Conservation (phyloP, 176 grass and related monocot genomes). For the Eragrostis nindensis region DNA sequence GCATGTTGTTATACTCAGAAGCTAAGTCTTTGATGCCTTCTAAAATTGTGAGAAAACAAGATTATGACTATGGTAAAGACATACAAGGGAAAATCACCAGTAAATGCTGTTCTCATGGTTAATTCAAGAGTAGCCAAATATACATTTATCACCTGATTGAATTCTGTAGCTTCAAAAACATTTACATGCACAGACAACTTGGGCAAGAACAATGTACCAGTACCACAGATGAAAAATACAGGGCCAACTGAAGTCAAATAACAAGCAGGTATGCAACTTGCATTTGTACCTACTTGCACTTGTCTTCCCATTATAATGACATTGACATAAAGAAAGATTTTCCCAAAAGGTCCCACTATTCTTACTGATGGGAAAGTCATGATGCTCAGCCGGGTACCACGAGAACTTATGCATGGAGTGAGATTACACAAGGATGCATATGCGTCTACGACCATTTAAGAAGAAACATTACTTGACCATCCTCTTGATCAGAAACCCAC, state of each 20-base stretch:
- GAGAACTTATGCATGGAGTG: neutral
- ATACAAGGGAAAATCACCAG: neutral
- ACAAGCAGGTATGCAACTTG: conserved; percentile 8
- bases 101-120: neutral
- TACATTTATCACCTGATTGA: conserved; percentile 15
- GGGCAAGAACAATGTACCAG: neutral
- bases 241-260: conserved; percentile 22
- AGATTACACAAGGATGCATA: neutral
- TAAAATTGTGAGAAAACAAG: neutral
- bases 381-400: neutral
- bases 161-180: conserved; percentile 12
- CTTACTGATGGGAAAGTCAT: neutral
- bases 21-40: conserved; percentile 10
- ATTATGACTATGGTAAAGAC: neutral
- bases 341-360: neutral
- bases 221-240: neutral
- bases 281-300: neutral
- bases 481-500: neutral
- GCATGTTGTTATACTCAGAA: conserved; percentile 27
- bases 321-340: neutral
- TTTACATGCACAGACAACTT: neutral
- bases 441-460: neutral
- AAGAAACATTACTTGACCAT: conserved; percentile 20
- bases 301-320: conserved; percentile 5
- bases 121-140: no score